Evolutionary conservation across 2,329 filamentous ascomycete species (phyloP).

Genomic region (Corniculantispora saksenae): DNA sequence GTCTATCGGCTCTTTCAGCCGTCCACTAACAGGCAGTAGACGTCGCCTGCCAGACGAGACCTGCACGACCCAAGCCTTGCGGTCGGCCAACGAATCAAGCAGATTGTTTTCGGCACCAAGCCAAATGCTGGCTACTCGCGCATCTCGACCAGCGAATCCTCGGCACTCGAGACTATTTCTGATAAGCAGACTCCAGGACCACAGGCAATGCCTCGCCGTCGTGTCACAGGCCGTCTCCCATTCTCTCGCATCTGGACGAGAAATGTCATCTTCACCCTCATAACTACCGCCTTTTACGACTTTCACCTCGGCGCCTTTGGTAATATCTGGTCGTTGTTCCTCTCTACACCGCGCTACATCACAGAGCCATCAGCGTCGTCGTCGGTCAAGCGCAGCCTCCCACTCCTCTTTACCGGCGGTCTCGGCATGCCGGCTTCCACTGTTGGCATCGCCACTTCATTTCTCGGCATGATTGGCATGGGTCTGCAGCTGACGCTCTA

Average conservation of each 20-base stretch:
- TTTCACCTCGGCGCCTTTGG: conserved; percentile 71
- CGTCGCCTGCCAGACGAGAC: conserved; percentile 45
- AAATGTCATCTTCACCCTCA: conserved; percentile 53
- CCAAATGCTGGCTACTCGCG: conserved; percentile 33
- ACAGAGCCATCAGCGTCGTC: conserved; percentile 32
- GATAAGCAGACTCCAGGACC: conserved; percentile 10
- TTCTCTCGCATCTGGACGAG: conserved; percentile 49
- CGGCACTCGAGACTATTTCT: conserved; percentile 4
- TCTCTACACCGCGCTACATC: conserved; percentile 61
- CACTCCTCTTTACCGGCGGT: conserved; percentile 63
- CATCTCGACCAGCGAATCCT: conserved; percentile 26
- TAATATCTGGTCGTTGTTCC: conserved; percentile 68
- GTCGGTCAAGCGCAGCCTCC: conserved; percentile 34
- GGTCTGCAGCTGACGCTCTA: conserved; percentile 69
- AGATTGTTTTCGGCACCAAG: conserved; percentile 30
- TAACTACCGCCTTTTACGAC: conserved; percentile 68
- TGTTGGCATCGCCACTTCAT: conserved; percentile 68
- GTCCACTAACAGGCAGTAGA: conserved; percentile 35
- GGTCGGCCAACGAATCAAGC: conserved; percentile 35
- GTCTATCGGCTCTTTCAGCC: neutral
- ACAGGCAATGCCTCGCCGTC: conserved; percentile 19
- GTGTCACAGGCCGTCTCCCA: conserved; percentile 28
- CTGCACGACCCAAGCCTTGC: conserved; percentile 48
- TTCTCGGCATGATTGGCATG: conserved; percentile 70
- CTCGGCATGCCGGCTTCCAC: conserved; percentile 66